Evolutionary conservation across 2,329 filamentous ascomycete genomes (phyloP), one percentile per base, ranked within the genome.

Genomic region (Moelleriella libera): DNA sequence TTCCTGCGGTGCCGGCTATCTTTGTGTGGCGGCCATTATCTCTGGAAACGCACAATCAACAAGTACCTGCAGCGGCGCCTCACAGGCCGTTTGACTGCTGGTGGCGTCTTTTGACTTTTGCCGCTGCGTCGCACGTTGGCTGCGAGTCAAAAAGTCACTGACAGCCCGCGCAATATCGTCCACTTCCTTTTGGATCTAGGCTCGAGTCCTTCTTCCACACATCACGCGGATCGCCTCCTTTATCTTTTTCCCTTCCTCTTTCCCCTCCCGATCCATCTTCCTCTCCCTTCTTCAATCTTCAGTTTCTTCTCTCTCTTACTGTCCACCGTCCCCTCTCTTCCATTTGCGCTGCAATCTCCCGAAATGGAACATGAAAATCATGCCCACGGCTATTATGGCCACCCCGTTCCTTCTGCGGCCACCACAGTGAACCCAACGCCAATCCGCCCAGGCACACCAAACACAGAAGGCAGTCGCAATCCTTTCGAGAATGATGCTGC

Each of bases 401-500:
- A 60, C 45, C 54, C 57, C 10, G 51, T 50, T 41, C 58, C 63
- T 44, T 68, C 67, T 41, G 58, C 59, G 21, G 57, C 60, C 41
- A 66, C 65, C 32, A 67, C 66, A n/a, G 56, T 58, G 21, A 59
- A 60, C 37, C 55, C 58, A 12, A 70, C 67, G 6, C 67, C 68
- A 50, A 56, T 65, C n/a, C 62, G 64, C 5, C 58, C 67, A 1
- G 64, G 65, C 39, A 68, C 68, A 11, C 68, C 68, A 42, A 68
- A 63, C 56, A 69, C 64, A 12, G 65, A 68, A 12, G 55, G 51
- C 47, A 55, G 58, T 41, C 60, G 63, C 44, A 68, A 66, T 50
- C 67, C 66, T 3, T 70, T 71, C 44, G 68, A 69, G 45, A 65
- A 61, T 44, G 68, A 67, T 48, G 57, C 63, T 5, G 59, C 61